Conservation (phyloP, 805 yeast species). For the Pichia insulana region DNA sequence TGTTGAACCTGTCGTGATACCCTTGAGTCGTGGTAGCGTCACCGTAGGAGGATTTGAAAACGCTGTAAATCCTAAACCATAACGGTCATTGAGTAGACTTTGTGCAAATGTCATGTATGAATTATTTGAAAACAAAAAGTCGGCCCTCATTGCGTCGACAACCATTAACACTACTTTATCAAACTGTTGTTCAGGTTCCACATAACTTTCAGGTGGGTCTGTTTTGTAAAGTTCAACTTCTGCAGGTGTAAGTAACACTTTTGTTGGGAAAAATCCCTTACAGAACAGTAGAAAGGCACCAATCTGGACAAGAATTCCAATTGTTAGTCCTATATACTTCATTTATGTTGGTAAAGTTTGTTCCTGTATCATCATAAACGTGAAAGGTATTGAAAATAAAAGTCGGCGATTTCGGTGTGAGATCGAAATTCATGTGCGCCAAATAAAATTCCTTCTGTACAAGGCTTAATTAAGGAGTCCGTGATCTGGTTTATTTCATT, state of each 20-base stretch:
- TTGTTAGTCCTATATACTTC: conserved; percentile 10
- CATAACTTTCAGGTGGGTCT: conserved; percentile 22
- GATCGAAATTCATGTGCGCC: too few relatives aligned
- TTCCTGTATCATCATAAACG: too few relatives aligned
- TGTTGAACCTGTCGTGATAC: conserved; percentile 88
- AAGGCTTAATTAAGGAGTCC: neutral
- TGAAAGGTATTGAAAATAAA: neutral
- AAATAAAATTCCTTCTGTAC: too few relatives aligned
- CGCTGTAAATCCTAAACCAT: conserved; percentile 84
- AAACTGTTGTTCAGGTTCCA: conserved; percentile 37
- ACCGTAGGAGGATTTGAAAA: conserved; percentile 94
- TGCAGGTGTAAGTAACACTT: conserved; percentile 60
- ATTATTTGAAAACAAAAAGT: conserved; percentile 60
- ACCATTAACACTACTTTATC: conserved; percentile 71
- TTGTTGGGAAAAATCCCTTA: conserved; percentile 88
- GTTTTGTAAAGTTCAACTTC: conserved; percentile 31
- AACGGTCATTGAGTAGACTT: conserved; percentile 48
- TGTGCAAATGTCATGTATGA: conserved; percentile 69
- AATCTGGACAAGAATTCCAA: conserved; percentile 30
- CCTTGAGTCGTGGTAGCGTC: conserved; percentile 87
- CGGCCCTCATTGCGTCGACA: conserved; percentile 88
- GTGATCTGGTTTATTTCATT: too few relatives aligned
- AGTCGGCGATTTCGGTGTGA: conserved; percentile 1
- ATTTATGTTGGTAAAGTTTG: neutral
- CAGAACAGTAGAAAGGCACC: conserved; percentile 56